Evolutionary conservation across 2,329 filamentous ascomycete species (phyloP), one percentile per base, ranked within the genome.

Genomic region (Arthrinium puccinioides): DNA sequence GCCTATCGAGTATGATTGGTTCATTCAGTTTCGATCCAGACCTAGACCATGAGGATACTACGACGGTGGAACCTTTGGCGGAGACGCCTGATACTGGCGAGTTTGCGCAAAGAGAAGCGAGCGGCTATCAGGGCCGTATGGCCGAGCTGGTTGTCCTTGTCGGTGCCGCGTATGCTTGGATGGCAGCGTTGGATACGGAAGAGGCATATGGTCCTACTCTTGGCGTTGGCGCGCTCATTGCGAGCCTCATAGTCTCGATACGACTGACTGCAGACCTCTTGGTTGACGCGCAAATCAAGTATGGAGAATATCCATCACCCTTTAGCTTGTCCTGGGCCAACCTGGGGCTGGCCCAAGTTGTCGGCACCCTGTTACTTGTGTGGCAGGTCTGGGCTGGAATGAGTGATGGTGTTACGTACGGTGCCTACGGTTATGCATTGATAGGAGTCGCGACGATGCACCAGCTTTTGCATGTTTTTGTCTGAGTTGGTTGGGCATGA

Each of bases 21-120:
- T 57, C 55, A 4, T 59, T 59, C 29, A 59, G 48, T 33, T 49
- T 59, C 20, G 56, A 51, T 35, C 55, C 55, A 18, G 40, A 39
- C 27, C 53, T 53, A 28, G 31, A 33, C n/a, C n/a, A n/a, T n/a
- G n/a, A n/a, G n/a, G n/a, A n/a, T n/a, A n/a, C n/a, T n/a, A n/a
- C n/a, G n/a, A n/a, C n/a, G n/a, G n/a, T n/a, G n/a, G n/a, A n/a
- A n/a, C n/a, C n/a, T n/a, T n/a, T n/a, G n/a, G n/a, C n/a, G n/a
- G n/a, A n/a, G n/a, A n/a, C n/a, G n/a, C n/a, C n/a, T n/a, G n/a
- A n/a, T n/a, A n/a, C n/a, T n/a, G n/a, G n/a, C n/a, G n/a, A n/a
- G n/a, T n/a, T n/a, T n/a, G n/a, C n/a, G n/a, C n/a, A n/a, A n/a
- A n/a, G n/a, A n/a, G n/a, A n/a, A n/a, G n/a, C n/a, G n/a, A n/a